A percentile compares a stretch with the other conserved stretches of the same genome.
Conservation (phyloP, 2,329 filamentous ascomycete species). For the Penicillium vulpinum region DNA sequence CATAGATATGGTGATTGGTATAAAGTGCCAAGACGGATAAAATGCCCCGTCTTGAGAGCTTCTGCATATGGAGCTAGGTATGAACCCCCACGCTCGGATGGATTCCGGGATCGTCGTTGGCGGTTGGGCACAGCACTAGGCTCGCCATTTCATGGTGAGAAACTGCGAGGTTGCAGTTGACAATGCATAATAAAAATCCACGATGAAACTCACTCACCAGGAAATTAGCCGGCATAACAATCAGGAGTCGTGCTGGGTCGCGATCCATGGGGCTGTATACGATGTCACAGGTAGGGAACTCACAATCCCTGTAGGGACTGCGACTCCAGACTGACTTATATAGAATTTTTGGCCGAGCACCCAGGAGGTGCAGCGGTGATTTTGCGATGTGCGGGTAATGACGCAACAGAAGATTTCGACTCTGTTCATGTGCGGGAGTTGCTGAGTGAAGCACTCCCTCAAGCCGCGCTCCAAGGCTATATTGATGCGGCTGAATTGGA, state of each 20-base stretch:
- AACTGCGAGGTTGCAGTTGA: not conserved
- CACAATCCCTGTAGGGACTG: not conserved
- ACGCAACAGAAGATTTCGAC: slow-evolving; percentile 39
- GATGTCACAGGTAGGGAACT: slow-evolving; percentile 45
- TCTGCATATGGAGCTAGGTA: not conserved
- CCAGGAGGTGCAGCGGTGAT: slow-evolving; percentile 38
- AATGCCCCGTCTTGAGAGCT: not conserved
- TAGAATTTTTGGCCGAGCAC: slow-evolving; percentile 36
- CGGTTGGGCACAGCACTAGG: not conserved
- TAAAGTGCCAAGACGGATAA: not conserved
- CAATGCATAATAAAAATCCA: not conserved
- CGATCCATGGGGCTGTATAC: slow-evolving; percentile 53
- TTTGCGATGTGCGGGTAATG: slow-evolving; percentile 35
- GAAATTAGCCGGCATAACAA: slow-evolving; percentile 53
- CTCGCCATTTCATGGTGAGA: not conserved
- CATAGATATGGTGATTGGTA: too few relatives aligned
- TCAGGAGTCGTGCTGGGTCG: slow-evolving; percentile 54
- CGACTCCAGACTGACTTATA: not conserved
- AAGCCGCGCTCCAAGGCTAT: slow-evolving; percentile 25
- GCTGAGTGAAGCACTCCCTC: slow-evolving; percentile 30
- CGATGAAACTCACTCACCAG: slow-evolving; percentile 44
- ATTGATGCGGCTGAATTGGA: slow-evolving; percentile 21
- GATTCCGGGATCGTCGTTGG: not conserved
- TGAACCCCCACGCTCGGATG: not conserved
- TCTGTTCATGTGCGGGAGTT: slow-evolving; percentile 35